These are phyloP conservation scores for Aspergillus quadricinctus DNA, from an alignment of 2,329 filamentous ascomycete genomes.

Conservation along the genomic window DNA sequence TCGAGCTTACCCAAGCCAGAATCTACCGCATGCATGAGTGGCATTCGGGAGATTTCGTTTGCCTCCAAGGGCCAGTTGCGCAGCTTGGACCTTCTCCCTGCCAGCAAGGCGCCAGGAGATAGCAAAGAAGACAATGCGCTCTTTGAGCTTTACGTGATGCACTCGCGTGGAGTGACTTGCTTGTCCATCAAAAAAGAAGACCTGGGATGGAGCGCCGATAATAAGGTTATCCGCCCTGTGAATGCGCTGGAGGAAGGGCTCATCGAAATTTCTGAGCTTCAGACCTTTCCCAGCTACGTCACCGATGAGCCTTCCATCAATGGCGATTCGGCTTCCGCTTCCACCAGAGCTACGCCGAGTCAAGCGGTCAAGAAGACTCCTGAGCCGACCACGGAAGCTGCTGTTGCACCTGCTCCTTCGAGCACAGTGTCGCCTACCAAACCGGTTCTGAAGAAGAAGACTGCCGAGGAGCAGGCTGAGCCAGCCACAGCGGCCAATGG, in stretches of 20 bases:
- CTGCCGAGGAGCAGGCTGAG: slow-evolving; percentile 32
- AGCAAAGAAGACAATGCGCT: slow-evolving; percentile 66
- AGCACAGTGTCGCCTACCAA: slow-evolving; percentile 38
- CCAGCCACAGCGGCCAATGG: slow-evolving; percentile 15
- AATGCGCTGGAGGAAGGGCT: slow-evolving; percentile 71
- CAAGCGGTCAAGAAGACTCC: slow-evolving; percentile 41
- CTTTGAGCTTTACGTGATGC: slow-evolving; percentile 96
- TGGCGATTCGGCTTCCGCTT: slow-evolving; percentile 35
- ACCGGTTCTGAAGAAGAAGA: slow-evolving; percentile 38
- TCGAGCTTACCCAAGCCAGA: slow-evolving; percentile 75
- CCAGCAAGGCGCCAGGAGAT: slow-evolving; percentile 48
- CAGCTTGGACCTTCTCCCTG: slow-evolving; percentile 81
- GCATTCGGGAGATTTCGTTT: slow-evolving; percentile 91
- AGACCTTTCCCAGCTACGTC: slow-evolving; percentile 42
- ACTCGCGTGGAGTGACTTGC: slow-evolving; percentile 94
- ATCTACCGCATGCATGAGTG: slow-evolving; percentile 95
- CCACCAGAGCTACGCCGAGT: slow-evolving; percentile 35
- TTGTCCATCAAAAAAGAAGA: slow-evolving; percentile 81
- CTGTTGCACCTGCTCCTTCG: slow-evolving; percentile 17
- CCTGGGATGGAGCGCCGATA: slow-evolving; percentile 85
- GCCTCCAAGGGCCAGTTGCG: slow-evolving; percentile 78
- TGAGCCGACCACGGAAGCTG: slow-evolving; percentile 23
- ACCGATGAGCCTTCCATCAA: slow-evolving; percentile 43
- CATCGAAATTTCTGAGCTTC: slow-evolving; percentile 69
- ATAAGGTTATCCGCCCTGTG: slow-evolving; percentile 75